Base-by-base conservation (phyloP, 371 early-diverging fungal genomes). In the Mortierella sp. region DNA sequence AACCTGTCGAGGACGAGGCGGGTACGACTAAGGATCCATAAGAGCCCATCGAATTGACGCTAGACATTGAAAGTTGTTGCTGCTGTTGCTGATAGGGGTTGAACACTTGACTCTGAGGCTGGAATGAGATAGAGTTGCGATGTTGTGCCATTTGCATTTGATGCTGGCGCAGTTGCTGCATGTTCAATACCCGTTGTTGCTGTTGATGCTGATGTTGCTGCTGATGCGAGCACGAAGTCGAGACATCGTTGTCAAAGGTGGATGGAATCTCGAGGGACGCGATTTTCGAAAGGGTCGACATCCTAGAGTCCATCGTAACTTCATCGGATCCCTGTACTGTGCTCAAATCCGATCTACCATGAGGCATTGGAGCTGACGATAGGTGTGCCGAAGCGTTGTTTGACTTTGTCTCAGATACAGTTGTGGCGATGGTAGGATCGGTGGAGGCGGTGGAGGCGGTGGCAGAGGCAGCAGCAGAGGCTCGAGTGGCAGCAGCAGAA, bases 1-100 rank as follows among this genome's bases (percentile, higher is more conserved):
- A 79, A 13, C 69, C 52, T 19, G 84, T 68, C 9, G 82, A 77
- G 2, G 78, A 75, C 1, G 83, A 78, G 22, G 84, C 84, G 26
- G 84, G 84, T 2, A 83, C 79, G n/a, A 79, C 73, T 47, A 83
- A 63, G 6, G 84, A 83, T 13, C 76, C 79, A 58, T 79, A 83
- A 0, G 75, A 74, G 11, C 68, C 11, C 19, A 73, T 76, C 2
- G 73, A 48, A 24, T 47, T 66, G n/a, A 69, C 40, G 22, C 26
- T 55, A 29, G 83, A 47, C 34, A 65, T 55, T 19, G 78, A 11
- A 4, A 67, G 26, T 7, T 50, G 66, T 13, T 72, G 64, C 10
- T 47, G 45, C 9, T 26, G 40, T 31, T 66, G 76, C 48, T 77
- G 77, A 29, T 48, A 74, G 13, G 14, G 8, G 31, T 48, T 24